Evolutionary conservation across 768 basidiomycete genomes (phyloP), one percentile per base, ranked within the genome.

Genomic region (Tulasnella sp.): DNA sequence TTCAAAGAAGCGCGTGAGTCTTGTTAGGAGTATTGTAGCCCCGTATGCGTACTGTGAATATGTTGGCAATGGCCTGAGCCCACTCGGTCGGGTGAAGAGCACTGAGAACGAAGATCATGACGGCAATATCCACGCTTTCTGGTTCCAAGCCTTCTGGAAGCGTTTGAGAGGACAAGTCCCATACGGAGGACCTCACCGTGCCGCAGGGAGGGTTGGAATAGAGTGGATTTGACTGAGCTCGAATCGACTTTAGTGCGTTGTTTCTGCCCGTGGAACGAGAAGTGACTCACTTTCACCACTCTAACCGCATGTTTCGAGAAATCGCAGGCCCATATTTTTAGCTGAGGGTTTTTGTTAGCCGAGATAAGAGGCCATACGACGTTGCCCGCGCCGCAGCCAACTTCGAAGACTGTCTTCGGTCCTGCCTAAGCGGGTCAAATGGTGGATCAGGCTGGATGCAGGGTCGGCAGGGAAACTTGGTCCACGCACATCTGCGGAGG

Each of bases 321-420:
- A 83, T 99, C 97, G 80, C 93, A 96, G 0, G 96, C 96, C 58
- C 58, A 64, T 64, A 64, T 64, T 64, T 45, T 82, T 8, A 99
- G 87, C 0, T 88, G 82, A 0, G 93, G 90, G 82, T 99, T 99
- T 79, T 88, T 83, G 81, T 98, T 99, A 39, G 88, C 83, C n/a
- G 89, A 85, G 29, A 97, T 85, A 1, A 99, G 85, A 0, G 97
- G 97, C 80, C 96, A 97, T 0, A 95, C 88, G 7, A 95, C 91
- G 81, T 97, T 97, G n/a, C 97, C 97, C 25, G 94, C 94, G 54
- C 97, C 96, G 81, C 96, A 98, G 31, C 97, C 97, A 36, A 98
- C 88, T 83, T 99, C 97, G 67, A 91, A 90, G 29, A 99, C 88
- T 1, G 86, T 87, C 71, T 88, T 85, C 0, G 88, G 87, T 17